Evolutionary conservation across 2,329 filamentous ascomycete species (phyloP).

Genomic region (Bimuria novae-zelandiae): DNA sequence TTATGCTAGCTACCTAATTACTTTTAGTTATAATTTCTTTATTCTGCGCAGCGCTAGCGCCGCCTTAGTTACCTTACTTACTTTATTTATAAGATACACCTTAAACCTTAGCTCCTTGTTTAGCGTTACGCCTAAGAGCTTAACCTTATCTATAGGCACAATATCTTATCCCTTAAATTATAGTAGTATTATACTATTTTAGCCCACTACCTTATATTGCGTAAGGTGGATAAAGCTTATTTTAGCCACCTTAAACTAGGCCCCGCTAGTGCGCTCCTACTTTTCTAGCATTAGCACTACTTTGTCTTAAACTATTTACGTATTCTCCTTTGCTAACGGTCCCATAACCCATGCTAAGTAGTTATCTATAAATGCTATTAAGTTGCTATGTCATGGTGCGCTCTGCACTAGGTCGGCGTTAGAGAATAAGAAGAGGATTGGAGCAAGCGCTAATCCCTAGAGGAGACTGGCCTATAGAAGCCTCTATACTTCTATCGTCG

Average conservation of each 20-base stretch:
- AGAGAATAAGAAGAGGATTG: conserved; percentile 22
- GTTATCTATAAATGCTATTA: conserved; percentile 34
- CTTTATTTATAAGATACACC: conserved; percentile 13
- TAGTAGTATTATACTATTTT: conserved; percentile 9
- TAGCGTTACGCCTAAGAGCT: conserved; percentile 19
- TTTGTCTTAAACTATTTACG: conserved; percentile 16
- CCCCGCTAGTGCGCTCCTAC: conserved; percentile 35
- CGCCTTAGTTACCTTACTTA: conserved; percentile 15
- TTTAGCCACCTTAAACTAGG: no score
- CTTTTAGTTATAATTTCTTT: conserved; percentile 12
- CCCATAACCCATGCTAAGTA: conserved; percentile 29
- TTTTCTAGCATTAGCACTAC: conserved; percentile 20
- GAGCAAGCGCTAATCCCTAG: no score
- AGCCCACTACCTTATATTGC: conserved; percentile 17
- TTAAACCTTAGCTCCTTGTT: conserved; percentile 21
- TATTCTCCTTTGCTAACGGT: conserved; percentile 19
- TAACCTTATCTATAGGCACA: conserved; percentile 15
- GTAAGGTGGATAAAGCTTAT: conserved; percentile 45
- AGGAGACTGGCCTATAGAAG: conserved; percentile 15
- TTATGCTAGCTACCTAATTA: conserved; percentile 8
- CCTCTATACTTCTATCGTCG: conserved; percentile 5
- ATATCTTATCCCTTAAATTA: conserved; percentile 16
- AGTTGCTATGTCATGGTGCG: conserved; percentile 15
- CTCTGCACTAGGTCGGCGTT: conserved; percentile 26
- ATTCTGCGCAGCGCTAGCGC: conserved; percentile 12